Percentiles rank a stretch among this genome's conserved stretches.
These are phyloP conservation scores for Cyclocybe aegerita DNA, from an alignment of 768 basidiomycete species.

Conservation along the genomic window DNA sequence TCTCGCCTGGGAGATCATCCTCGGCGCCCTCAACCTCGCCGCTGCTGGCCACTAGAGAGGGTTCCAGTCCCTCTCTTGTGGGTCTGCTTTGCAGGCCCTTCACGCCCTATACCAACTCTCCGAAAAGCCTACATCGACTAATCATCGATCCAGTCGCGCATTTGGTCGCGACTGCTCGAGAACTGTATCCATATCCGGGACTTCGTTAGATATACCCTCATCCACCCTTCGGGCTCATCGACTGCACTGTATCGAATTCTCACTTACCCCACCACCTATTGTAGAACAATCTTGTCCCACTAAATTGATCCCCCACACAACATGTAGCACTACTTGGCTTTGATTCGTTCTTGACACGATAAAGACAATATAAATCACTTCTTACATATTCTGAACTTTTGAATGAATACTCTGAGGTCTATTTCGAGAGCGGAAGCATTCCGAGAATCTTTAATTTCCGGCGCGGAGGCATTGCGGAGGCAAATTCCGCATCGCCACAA, in stretches of 20 bases:
- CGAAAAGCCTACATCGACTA: slow-evolving; percentile 6
- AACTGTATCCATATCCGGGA: slow-evolving; percentile 16
- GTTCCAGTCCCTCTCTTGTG: background rate
- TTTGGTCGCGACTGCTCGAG: slow-evolving; percentile 8
- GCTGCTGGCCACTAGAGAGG: slow-evolving; percentile 31
- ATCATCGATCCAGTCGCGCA: slow-evolving; percentile 6
- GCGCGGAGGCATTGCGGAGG: too few relatives aligned
- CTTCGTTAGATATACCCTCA: slow-evolving; percentile 16
- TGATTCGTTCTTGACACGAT: too few relatives aligned
- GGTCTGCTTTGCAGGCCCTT: background rate
- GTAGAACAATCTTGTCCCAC: too few relatives aligned
- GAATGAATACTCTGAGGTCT: too few relatives aligned
- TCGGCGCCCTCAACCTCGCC: slow-evolving; percentile 52
- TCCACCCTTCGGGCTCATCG: background rate
- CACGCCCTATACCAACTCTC: slow-evolving; percentile 8
- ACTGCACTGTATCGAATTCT: slow-evolving; percentile 13
- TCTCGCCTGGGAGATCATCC: slow-evolving; percentile 77
- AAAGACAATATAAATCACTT: too few relatives aligned
- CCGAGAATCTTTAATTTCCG: too few relatives aligned
- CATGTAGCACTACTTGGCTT: background rate
- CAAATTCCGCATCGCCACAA: too few relatives aligned
- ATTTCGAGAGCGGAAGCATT: too few relatives aligned
- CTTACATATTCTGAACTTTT: too few relatives aligned
- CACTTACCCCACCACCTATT: background rate
- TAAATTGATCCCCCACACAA: too few relatives aligned